These are phyloP conservation scores for Aphanomyces euteiches DNA, from an alignment of 352 stramenopile species.

Conservation along the genomic window DNA sequence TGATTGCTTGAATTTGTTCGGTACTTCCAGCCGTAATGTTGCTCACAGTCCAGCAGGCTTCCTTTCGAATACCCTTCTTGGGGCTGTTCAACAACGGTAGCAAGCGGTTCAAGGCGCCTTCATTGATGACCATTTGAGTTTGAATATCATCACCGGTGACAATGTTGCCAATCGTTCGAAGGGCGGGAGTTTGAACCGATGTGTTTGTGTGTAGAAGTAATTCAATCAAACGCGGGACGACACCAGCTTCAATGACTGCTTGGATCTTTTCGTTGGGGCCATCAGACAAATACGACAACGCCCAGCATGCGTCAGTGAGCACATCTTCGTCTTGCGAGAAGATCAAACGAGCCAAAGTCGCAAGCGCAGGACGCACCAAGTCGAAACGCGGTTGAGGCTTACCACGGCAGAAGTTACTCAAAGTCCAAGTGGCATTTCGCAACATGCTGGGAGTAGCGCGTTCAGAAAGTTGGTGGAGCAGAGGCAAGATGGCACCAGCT, in stretches of 20 bases:
- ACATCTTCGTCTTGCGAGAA: conserved; percentile 96
- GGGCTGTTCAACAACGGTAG: conserved; percentile 64
- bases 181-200: conserved; percentile 94
- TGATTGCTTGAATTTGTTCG: conserved; percentile 72
- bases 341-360: conserved; percentile 95
- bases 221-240: conserved; percentile 93
- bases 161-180: conserved; percentile 97
- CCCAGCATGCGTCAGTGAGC: conserved; percentile 99
- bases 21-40: conserved; percentile 74
- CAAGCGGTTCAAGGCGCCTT: conserved; percentile 48
- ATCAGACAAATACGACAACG: conserved; percentile 97
- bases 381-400: conserved; percentile 94
- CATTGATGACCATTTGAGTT: conserved; percentile 66
- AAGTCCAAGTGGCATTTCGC: conserved; percentile 98
- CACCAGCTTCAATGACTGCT: conserved; percentile 94
- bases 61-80: conserved; percentile 80
- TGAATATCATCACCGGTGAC: conserved; percentile 93
- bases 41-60: conserved; percentile 79
- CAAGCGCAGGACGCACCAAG: conserved; percentile 89
- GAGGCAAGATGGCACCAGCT: conserved; percentile 90
- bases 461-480: conserved; percentile 92
- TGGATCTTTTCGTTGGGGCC: conserved; percentile 97
- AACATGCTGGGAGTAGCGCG: conserved; percentile 94
- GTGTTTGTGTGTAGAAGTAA: conserved; percentile 90
- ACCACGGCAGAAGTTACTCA: conserved; percentile 98